Percentiles rank a stretch among this genome's conserved stretches.
Conservation (phyloP, 208 protist genomes). For the Trypanosoma caninum region DNA sequence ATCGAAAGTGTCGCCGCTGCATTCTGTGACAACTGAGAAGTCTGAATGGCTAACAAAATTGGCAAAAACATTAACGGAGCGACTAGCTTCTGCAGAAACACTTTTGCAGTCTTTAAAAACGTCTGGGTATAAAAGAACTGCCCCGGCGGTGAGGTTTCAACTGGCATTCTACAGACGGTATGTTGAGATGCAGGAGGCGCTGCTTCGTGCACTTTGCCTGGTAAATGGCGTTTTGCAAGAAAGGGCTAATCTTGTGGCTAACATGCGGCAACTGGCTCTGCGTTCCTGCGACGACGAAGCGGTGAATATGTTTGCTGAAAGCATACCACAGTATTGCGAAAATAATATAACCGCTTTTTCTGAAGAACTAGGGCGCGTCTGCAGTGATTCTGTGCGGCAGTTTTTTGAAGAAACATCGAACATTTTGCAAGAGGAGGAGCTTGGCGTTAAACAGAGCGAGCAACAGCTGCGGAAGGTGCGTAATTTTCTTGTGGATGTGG, state of each 20-base stretch:
- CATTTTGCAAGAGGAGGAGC: neutral
- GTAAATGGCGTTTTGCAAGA: conserved; percentile 13
- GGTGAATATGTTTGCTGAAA: conserved; percentile 10
- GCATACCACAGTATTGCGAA: conserved; percentile 1
- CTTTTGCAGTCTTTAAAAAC: conserved; percentile 2
- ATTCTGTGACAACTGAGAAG: neutral
- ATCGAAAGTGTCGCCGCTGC: neutral
- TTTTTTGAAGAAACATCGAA: conserved; percentile 12
- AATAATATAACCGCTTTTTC: neutral
- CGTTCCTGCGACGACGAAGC: conserved; percentile 15
- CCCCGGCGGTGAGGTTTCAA: conserved; percentile 18
- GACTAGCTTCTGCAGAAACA: neutral
- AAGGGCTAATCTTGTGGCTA: conserved; percentile 8
- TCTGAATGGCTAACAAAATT: conserved; percentile 6
- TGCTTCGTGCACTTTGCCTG: neutral
- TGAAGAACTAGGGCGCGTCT: conserved; percentile 5
- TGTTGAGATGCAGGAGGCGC: conserved; percentile 14
- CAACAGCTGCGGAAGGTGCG: conserved; percentile 12
- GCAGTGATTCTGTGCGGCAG: neutral
- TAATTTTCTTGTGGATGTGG: conserved; percentile 11
- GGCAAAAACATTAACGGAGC: conserved; percentile 15
- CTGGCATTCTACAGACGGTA: conserved; percentile 12
- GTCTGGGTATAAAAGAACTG: neutral
- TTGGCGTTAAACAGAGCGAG: neutral
- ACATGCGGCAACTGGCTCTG: conserved; percentile 14